Base-by-base conservation (phyloP, 2,329 filamentous ascomycete genomes). In the Penicillium italicum region DNA sequence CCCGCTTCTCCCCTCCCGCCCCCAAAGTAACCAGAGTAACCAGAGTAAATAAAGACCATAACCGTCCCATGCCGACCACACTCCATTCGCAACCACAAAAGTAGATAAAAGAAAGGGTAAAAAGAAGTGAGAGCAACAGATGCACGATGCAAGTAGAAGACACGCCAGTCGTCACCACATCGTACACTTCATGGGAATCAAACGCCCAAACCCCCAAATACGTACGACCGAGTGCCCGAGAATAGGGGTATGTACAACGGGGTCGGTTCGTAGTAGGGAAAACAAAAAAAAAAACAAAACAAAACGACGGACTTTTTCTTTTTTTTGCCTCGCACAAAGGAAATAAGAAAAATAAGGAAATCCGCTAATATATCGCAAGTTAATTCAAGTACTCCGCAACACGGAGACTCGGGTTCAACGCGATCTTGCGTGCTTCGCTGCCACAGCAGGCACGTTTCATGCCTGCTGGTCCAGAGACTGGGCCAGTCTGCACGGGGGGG, bases 401-500 rank as follows among this genome's bases (percentile, higher is more conserved):
- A 33, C 70, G 70, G 50, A 72, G 56, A 41, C 60, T 62, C n/a
- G 70, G 68, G 55, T 71, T 68, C 18, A 72, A 54, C n/a, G 70
- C 70, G 48, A 73, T 56, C 61, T 72, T 72, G 47, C 65, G 62
- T 37, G 70, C 69, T 62, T 75, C 72, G 44, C 67, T 72, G 36
- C 71, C 73, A 52, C 74, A 75, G 63, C 74, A 75, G 33, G 73
- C 71, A 44, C 74, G 72, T 60, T 76, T 76, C 68, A 73, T 71
- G 43, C 72, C 71, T 10, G 65, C 69, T 4, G 69, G 67, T n/a
- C 68, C 67, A 38, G 72, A 69, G 18, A 75, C 60, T n/a, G 67
- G 62, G 36, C 65, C 56, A 44, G 58, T 60, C 49, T 14, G 57
- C 60, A 4, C 59, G 57, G 14, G 59, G 46, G 24, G 52, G 34